A percentile compares a stretch with the other conserved stretches of the same genome.
These are phyloP conservation scores for Exophiala sideris DNA, from an alignment of 2,329 filamentous ascomycete species.

Conservation along the genomic window DNA sequence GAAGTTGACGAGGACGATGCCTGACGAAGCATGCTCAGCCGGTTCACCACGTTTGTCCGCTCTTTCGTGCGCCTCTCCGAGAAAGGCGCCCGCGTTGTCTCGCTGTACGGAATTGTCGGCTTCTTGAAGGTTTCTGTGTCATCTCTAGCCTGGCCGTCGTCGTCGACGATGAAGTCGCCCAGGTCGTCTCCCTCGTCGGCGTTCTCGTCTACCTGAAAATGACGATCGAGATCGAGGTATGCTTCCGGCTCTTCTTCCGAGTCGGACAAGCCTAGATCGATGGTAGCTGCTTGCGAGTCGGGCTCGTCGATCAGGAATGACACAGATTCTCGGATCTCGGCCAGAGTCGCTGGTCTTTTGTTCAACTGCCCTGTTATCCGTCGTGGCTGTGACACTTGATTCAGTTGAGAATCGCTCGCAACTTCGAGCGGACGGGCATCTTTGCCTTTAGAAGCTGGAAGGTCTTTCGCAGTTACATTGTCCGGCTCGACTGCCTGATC, in stretches of 20 bases:
- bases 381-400: conserved; percentile 57
- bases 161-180: conserved; percentile 30
- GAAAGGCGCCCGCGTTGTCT: conserved; percentile 27
- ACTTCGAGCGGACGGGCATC: conserved; percentile 34
- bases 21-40: conserved; percentile 43
- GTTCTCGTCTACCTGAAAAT: conserved; percentile 53
- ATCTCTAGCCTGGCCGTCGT: conserved; percentile 31
- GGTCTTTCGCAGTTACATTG: too few species aligned
- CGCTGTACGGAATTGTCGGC: conserved; percentile 21
- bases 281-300: conserved; percentile 29
- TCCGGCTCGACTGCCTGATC: conserved; percentile 30
- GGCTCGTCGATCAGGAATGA: conserved; percentile 75
- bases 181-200: conserved; percentile 46
- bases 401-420: conserved; percentile 48
- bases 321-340: conserved; percentile 78
- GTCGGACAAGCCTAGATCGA: conserved; percentile 52
- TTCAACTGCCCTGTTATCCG: conserved; percentile 66
- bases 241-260: conserved; percentile 39
- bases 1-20: conserved; percentile 38
- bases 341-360: conserved; percentile 69
- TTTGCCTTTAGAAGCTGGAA: conserved; percentile 16
- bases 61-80: conserved; percentile 34
- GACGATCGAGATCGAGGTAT: conserved; percentile 41
- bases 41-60: conserved; percentile 43
- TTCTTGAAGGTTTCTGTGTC: conserved; percentile 29